phyloP scores from a whole-genome alignment of 2,329 filamentous ascomycete species.

The Myriosclerotinia curreyana region DNA sequence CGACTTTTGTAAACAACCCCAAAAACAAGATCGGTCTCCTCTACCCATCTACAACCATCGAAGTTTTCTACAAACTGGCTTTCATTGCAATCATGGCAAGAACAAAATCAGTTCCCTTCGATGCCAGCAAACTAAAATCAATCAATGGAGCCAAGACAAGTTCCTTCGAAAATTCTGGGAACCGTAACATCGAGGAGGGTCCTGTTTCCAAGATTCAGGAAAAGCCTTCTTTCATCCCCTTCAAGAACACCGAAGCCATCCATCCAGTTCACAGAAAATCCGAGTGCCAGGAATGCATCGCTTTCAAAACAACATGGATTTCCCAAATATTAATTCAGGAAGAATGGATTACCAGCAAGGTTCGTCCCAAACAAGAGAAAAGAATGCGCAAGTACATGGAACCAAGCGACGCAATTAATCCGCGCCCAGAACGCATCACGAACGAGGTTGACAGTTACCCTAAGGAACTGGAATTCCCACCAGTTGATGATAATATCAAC shows the following conservation, averaged over 20 bases:
- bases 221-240: neutral
- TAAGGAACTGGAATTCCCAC: neutral
- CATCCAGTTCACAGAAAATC: neutral
- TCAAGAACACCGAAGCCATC: neutral
- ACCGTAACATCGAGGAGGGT: neutral
- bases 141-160: neutral
- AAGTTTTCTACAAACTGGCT: neutral
- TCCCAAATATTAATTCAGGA: neutral
- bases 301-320: slow-evolving; percentile 5
- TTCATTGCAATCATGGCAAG: neutral
- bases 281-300: neutral
- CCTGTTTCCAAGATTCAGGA: neutral
- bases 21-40: neutral
- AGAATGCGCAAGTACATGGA: neutral
- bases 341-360: neutral
- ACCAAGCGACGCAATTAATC: neutral
- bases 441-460: neutral
- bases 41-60: neutral
- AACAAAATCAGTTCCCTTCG: neutral
- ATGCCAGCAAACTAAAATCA: neutral
- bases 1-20: neutral
- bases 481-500: neutral
- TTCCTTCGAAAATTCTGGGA: neutral
- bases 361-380: neutral
- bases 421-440: neutral